These are phyloP conservation scores for Claviceps maximensis DNA, from an alignment of 2,329 filamentous ascomycete species.

Conservation along the genomic window DNA sequence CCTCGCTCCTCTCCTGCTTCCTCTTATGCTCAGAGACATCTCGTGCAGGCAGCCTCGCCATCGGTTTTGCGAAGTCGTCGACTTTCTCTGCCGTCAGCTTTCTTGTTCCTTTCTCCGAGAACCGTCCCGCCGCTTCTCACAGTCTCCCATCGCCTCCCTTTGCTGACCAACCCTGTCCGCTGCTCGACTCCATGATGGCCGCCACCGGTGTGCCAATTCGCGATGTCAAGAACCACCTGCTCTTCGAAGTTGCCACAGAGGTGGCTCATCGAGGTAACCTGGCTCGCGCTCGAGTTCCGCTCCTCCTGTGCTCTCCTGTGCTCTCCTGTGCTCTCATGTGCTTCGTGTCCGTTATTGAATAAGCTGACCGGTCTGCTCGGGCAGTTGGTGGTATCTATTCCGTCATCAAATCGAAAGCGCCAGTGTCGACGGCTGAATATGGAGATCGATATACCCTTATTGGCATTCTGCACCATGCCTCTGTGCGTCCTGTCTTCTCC, in stretches of 20 bases:
- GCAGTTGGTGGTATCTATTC: constrained; percentile 97
- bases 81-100: neutral
- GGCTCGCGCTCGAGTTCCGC: constrained; percentile 9
- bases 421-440: constrained; percentile 96
- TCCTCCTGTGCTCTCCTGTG: constrained; percentile 3
- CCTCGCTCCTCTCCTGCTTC: neutral
- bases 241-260: constrained; percentile 95
- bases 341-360: neutral
- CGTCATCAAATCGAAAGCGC: constrained; percentile 96
- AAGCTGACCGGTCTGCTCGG: constrained; percentile 1
- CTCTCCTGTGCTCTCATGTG: constrained; percentile 2
- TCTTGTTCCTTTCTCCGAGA: neutral
- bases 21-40: neutral
- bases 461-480: constrained; percentile 82
- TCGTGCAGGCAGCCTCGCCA: neutral
- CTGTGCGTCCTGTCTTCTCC: constrained; percentile 40
- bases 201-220: constrained; percentile 33
- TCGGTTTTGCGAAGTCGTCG: neutral
- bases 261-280: constrained; percentile 80
- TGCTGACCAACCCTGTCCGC: neutral
- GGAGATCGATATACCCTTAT: constrained; percentile 92
- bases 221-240: constrained; percentile 87
- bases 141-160: neutral
- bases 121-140: no score
- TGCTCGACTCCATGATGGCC: constrained; percentile 25